These are phyloP conservation scores for Saturnispora bothae DNA, from an alignment of 805 yeast species.

Conservation along the genomic window DNA sequence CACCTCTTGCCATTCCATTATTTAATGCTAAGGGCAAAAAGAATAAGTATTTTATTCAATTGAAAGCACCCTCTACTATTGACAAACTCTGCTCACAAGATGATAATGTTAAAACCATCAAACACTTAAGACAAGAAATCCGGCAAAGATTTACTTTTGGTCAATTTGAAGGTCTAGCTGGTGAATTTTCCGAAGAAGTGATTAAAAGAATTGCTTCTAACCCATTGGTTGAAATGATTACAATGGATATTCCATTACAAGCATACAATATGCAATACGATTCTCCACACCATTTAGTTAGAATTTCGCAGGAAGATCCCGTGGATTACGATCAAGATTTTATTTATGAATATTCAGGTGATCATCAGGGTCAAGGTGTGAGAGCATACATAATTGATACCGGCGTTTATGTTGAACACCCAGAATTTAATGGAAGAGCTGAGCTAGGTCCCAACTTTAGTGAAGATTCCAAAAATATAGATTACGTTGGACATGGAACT, in stretches of 20 bases:
- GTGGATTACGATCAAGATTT: conserved; percentile 17
- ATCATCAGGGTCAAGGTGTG: conserved; percentile 45
- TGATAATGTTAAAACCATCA: conserved; percentile 22
- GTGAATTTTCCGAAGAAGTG: conserved; percentile 42
- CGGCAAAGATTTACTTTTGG: conserved; percentile 55
- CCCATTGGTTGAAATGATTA: conserved; percentile 57
- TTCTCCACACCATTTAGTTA: conserved; percentile 45
- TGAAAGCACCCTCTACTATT: conserved; percentile 39
- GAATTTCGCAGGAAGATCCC: conserved; percentile 42
- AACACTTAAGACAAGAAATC: conserved; percentile 39
- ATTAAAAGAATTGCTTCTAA: conserved; percentile 39
- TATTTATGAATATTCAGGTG: conserved; percentile 40
- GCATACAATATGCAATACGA: conserved; percentile 36
- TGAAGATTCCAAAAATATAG: conserved; percentile 46
- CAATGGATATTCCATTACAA: conserved; percentile 52
- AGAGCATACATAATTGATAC: conserved; percentile 77
- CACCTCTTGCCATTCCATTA: conserved; percentile 6
- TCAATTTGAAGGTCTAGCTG: conserved; percentile 58
- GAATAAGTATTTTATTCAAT: conserved; percentile 37
- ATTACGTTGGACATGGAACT: conserved; percentile 82
- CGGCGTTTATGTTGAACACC: conserved; percentile 55
- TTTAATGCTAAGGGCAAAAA: conserved; percentile 6
- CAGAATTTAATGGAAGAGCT: conserved; percentile 58
- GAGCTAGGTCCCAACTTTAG: conserved; percentile 51
- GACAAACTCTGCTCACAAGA: conserved; percentile 40